A percentile compares a stretch with the other conserved stretches of the same genome.
Conservation (phyloP, 179 eudicot species). For the Patellifolia procumbens region DNA sequence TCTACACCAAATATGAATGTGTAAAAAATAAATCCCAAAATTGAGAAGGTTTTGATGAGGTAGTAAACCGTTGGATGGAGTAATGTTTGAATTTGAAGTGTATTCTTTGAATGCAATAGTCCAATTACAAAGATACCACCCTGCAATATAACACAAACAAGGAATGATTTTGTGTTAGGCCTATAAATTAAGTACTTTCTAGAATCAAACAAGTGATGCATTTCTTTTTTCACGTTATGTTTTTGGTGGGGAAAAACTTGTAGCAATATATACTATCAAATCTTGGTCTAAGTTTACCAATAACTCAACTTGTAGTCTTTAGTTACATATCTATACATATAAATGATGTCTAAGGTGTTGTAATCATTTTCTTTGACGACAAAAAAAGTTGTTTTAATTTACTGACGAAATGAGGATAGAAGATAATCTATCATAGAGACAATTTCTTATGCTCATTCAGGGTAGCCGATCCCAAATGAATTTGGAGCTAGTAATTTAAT, state of each 20-base stretch:
- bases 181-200: background rate
- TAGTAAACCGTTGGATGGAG: conserved; percentile 18
- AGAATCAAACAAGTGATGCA: too few relatives aligned
- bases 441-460: too few relatives aligned
- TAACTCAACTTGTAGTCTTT: too few relatives aligned
- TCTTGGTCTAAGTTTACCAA: background rate
- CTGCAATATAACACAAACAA: conserved; percentile 13
- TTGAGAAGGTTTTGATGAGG: conserved; percentile 19
- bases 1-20: conserved; percentile 32
- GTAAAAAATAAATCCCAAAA: conserved; percentile 26
- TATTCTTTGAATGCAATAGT: background rate
- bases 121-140: conserved; percentile 26
- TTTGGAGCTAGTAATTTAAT: too few relatives aligned
- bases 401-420: too few relatives aligned
- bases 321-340: too few relatives aligned
- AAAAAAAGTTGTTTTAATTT: too few relatives aligned
- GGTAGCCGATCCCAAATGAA: too few relatives aligned
- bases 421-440: too few relatives aligned
- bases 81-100: background rate
- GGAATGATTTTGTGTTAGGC: background rate
- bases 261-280: too few relatives aligned
- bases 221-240: background rate
- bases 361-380: too few relatives aligned
- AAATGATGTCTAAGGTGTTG: too few relatives aligned
- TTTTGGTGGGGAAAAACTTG: background rate